Percentiles rank a stretch among this genome's conserved stretches.
Evolutionary conservation across 768 basidiomycete genomes (phyloP).

Genomic region (Suillus bovinus): DNA sequence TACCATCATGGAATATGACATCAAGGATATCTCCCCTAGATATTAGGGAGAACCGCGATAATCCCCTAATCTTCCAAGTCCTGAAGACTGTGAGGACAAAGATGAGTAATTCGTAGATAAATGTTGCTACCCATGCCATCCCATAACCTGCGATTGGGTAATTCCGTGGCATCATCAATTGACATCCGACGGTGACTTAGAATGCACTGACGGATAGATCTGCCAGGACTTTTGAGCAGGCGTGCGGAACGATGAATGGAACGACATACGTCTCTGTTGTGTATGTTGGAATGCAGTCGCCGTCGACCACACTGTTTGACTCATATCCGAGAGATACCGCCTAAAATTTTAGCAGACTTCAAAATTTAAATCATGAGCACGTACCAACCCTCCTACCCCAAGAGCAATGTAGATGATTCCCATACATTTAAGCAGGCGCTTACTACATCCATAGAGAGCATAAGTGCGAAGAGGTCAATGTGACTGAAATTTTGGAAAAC

Average conservation of each 20-base stretch:
- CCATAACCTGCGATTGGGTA: constrained; percentile 24
- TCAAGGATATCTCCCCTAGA: too few species aligned
- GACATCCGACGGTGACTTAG: neutral
- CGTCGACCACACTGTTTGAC: constrained; percentile 21
- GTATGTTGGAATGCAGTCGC: constrained; percentile 27
- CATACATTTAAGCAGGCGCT: constrained; percentile 37
- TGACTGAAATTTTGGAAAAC: too few species aligned
- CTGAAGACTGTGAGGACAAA: too few species aligned
- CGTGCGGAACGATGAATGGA: neutral
- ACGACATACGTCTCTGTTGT: constrained; percentile 5
- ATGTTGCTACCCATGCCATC: constrained; percentile 52
- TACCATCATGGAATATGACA: constrained; percentile 53
- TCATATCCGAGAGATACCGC: constrained; percentile 47
- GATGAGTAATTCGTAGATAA: too few species aligned
- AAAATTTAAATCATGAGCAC: constrained; percentile 18
- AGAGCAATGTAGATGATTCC: constrained; percentile 34
- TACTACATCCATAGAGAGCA: too few species aligned
- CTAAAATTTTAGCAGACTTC: constrained; percentile 25
- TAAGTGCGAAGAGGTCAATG: too few species aligned
- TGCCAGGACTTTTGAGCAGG: too few species aligned
- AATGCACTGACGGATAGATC: neutral
- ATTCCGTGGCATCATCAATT: neutral
- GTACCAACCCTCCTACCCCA: constrained; percentile 35
- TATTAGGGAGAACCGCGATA: too few species aligned
- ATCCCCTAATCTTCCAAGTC: too few species aligned